These are phyloP conservation scores for Colletotrichum incanum DNA, from an alignment of 2,329 filamentous ascomycete species.

Conservation along the genomic window DNA sequence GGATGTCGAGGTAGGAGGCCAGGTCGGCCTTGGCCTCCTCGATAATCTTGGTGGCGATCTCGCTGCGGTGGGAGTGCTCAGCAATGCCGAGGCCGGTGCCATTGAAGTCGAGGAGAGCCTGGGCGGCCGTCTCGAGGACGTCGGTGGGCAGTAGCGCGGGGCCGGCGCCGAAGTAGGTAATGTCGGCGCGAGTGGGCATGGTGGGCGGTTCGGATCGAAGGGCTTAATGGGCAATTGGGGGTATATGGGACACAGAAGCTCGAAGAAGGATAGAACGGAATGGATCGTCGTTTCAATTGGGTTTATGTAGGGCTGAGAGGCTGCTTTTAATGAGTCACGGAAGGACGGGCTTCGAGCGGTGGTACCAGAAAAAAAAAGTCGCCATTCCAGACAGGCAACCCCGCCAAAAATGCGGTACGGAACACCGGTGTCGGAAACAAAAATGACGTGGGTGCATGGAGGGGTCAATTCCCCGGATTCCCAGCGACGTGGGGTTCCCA, in stretches of 20 bases:
- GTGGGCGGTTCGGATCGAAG: constrained; percentile 11
- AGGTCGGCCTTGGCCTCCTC: constrained; percentile 84
- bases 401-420: constrained; percentile 40
- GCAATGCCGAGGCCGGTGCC: constrained; percentile 86
- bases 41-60: constrained; percentile 83
- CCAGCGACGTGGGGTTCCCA: constrained; percentile 26
- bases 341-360: constrained; percentile 1
- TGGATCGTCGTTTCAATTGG: constrained; percentile 2
- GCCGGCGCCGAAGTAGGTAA: constrained; percentile 91
- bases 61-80: constrained; percentile 91
- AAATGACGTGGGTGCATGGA: constrained; percentile 42
- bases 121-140: constrained; percentile 83
- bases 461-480: constrained; percentile 39
- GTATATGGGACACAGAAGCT: neutral
- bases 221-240: constrained; percentile 11
- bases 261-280: neutral
- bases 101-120: constrained; percentile 86
- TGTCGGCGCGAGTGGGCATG: constrained; percentile 82
- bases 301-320: constrained; percentile 20
- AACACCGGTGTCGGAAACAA: constrained; percentile 37
- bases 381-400: constrained; percentile 41
- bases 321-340: constrained; percentile 36
- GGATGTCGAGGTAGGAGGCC: constrained; percentile 82
- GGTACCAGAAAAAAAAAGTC: constrained; percentile 37
- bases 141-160: constrained; percentile 88